These are phyloP conservation scores for Trichosanthes truncata DNA, from an alignment of 306 rosid species.

Conservation along the genomic window DNA sequence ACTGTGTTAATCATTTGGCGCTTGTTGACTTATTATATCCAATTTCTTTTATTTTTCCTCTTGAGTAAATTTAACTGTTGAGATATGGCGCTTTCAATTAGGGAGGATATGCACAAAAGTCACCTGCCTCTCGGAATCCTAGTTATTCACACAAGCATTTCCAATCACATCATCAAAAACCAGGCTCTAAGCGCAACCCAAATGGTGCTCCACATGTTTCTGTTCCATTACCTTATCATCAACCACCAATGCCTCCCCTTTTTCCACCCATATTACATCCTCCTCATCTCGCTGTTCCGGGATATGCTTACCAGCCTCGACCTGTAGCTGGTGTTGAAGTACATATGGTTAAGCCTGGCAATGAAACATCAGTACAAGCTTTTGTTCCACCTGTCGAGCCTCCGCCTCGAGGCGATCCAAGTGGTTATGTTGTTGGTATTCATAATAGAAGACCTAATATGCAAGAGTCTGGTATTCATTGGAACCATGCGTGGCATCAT, in stretches of 20 bases:
- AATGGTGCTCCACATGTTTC: slow-evolving; percentile 47
- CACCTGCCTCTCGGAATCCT: slow-evolving; percentile 47
- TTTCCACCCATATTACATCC: slow-evolving; percentile 55
- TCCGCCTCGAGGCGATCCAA: slow-evolving; percentile 49
- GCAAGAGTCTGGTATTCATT: slow-evolving; percentile 53
- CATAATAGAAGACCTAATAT: slow-evolving; percentile 54
- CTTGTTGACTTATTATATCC: background rate
- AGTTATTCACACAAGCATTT: slow-evolving; percentile 39
- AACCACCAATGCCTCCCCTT: slow-evolving; percentile 38
- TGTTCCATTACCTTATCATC: slow-evolving; percentile 48
- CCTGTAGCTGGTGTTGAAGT: slow-evolving; percentile 49
- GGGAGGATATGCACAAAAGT: slow-evolving; percentile 45
- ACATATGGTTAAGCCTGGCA: slow-evolving; percentile 45
- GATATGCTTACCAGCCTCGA: slow-evolving; percentile 55
- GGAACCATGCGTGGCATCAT: slow-evolving; percentile 67
- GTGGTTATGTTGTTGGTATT: slow-evolving; percentile 38
- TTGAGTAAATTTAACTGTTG: background rate
- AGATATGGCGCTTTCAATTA: slow-evolving; percentile 15
- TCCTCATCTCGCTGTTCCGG: slow-evolving; percentile 55
- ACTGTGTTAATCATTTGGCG: background rate
- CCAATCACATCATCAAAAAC: slow-evolving; percentile 51
- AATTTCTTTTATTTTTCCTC: background rate
- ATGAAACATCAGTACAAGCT: slow-evolving; percentile 45
- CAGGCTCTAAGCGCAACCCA: slow-evolving; percentile 49
- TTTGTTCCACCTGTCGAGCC: slow-evolving; percentile 52